Evolutionary conservation across 331 rosid genomes (phyloP), one percentile per base, ranked within the genome.

Genomic region (Erythrophleum ivorense): DNA sequence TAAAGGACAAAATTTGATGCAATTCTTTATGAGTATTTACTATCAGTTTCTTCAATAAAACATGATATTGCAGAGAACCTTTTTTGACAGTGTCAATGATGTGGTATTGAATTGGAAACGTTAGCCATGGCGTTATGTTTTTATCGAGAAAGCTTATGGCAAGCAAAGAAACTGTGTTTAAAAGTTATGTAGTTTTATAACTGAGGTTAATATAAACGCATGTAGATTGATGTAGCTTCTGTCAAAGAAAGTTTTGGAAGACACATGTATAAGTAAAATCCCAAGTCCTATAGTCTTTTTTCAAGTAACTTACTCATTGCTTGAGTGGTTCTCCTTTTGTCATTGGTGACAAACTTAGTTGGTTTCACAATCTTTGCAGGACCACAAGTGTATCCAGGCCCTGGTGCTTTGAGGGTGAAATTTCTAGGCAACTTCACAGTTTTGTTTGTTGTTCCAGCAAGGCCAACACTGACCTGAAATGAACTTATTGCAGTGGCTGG

Each of bases 371-470:
- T 87, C 87, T 83, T 89, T 75, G 94, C 94, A 10, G 84, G 89
- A 36, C 94, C 91, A 80, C 94, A 91, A 83, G 94, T 87, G 78
- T 91, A 91, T 78, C 95, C 92, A 64, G 92, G 92, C 63, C 95
- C 95, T 8, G 95, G 95, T 19, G 95, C 95, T 81, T 12, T 89
- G 38, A 91, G 84, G 19, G 95, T 91, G 88, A 91, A 91, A 83
- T 91, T 91, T 71, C 80, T 89, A 1, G 95, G 95, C 68, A 91
- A 52, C 34, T 58, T 89, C 55, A 91, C 95, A 43, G 95, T 91
- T 82, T 83, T 89, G 86, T 91, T 91, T 43, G 87, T 89, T 2
- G 95, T 86, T 71, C 95, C 95, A 40, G 95, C 88, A 24, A 85
- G 62, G 66, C 95, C 95, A 49, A 91, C 95, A 77, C 95, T 91